Evolutionary conservation across 2,329 filamentous ascomycete genomes (phyloP), one percentile per base, ranked within the genome.

Genomic region (Aspergillus fijiensis): DNA sequence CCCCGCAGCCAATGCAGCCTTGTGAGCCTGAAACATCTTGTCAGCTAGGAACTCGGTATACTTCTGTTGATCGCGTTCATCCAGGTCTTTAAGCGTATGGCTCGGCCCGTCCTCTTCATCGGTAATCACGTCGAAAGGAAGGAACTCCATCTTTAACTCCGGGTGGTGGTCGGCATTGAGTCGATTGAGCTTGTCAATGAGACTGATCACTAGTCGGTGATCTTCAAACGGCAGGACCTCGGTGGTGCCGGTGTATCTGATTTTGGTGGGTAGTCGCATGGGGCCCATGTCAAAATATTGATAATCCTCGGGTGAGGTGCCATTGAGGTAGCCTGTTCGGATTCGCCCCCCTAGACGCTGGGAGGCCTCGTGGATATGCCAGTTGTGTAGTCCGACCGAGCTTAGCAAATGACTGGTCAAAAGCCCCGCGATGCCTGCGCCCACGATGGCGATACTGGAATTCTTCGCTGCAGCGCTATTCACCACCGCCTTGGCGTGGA

Each of bases 351-450:
- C 79, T 1, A 79, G 61, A 3, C 76, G 71, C 4, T 75, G 69
- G 5, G 72, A 74, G 0, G 78, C 77, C 67, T 81, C 79, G 2
- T 81, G 65, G 0, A 81, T 76, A 56, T 78, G 74, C 77, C 77
- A 77, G 55, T 80, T 79, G 14, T 75, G 73, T 14, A 81, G 61
- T 1, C 79, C 78, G 5, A 79, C 74, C 19, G 72, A 75, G 55
- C 79, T 74, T 3, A 80, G 75, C 60, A 80, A 73, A 25, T 80
- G 60, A 2, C 76, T 78, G 3, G 79, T 80, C 23, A 77, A 73
- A 39, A 79, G 76, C 47, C 80, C 80, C 48, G 81, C 80, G 65
- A 69, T 67, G 1, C 67, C 65, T 2, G 58, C 66, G 7, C 67
- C 66, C 4, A 69, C 56, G 31, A 69, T 69, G 11, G 80, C 71